Conservation (phyloP, 306 rosid species). For the Gynostemma pentaphyllum region DNA sequence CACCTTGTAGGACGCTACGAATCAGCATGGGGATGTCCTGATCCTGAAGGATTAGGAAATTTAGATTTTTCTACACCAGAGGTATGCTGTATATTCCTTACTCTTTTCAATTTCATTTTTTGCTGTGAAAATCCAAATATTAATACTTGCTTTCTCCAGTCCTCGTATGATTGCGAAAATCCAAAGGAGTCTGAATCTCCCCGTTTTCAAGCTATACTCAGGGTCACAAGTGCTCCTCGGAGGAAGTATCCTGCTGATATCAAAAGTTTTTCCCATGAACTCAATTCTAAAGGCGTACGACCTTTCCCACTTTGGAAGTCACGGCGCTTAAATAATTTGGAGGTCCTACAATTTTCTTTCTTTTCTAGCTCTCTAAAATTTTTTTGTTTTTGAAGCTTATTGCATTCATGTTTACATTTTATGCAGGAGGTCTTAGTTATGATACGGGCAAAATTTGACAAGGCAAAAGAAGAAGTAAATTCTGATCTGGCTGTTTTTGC, state of each 20-base stretch:
- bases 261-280: constrained; percentile 93
- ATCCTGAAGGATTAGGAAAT: constrained; percentile 54
- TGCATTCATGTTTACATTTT: constrained; percentile 11
- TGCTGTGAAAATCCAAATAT: too few relatives aligned
- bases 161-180: constrained; percentile 77
- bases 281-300: constrained; percentile 88
- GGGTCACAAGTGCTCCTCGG: constrained; percentile 91
- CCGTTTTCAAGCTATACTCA: constrained; percentile 95
- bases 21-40: constrained; percentile 44
- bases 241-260: constrained; percentile 79
- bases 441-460: constrained; percentile 78
- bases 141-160: constrained; percentile 32
- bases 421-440: constrained; percentile 81
- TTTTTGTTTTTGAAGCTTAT: constrained; percentile 18
- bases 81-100: too few relatives aligned
- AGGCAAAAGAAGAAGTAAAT: constrained; percentile 90
- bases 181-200: constrained; percentile 99
- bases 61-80: constrained; percentile 83
- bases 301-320: constrained; percentile 97
- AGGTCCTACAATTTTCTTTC: constrained; percentile 41
- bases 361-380: constrained; percentile 5
- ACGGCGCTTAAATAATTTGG: constrained; percentile 82
- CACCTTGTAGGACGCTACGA: constrained; percentile 42
- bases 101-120: too few relatives aligned
- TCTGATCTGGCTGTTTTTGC: constrained; percentile 87